Evolutionary conservation across 768 basidiomycete species (phyloP).

Genomic region (Kwoniella newhampshirensis): DNA sequence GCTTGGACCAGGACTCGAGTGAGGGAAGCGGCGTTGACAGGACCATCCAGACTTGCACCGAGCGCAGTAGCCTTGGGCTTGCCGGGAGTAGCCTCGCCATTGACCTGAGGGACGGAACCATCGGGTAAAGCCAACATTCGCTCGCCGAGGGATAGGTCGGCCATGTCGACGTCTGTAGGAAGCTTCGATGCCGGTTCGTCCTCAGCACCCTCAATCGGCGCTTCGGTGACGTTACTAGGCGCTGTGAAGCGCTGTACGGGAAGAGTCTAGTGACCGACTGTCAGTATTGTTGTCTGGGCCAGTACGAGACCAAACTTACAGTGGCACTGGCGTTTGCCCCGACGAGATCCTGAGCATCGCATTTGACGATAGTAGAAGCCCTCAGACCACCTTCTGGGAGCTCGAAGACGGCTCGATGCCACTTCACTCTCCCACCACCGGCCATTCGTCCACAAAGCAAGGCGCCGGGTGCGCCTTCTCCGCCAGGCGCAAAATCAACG

Average conservation of each 20-base stretch:
- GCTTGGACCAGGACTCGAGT: constrained; percentile 95
- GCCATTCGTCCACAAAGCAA: constrained; percentile 45
- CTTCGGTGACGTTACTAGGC: constrained; percentile 26
- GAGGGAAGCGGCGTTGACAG: constrained; percentile 73
- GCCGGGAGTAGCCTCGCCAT: constrained; percentile 51
- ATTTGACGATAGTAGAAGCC: constrained; percentile 32
- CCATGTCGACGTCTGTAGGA: constrained; percentile 69
- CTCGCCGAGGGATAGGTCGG: constrained; percentile 89
- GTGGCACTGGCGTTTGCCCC: constrained; percentile 17
- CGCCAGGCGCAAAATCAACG: constrained; percentile 26
- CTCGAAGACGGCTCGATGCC: constrained; percentile 38
- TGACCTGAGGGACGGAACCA: constrained; percentile 31
- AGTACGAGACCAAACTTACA: constrained; percentile 8
- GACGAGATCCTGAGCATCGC: constrained; percentile 44
- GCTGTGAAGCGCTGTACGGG: constrained; percentile 46
- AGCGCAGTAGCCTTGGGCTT: constrained; percentile 40
- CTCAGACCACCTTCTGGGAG: constrained; percentile 33
- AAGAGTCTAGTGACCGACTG: constrained; percentile 12
- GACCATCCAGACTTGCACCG: constrained; percentile 30
- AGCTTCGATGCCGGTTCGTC: constrained; percentile 36
- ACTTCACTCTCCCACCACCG: constrained; percentile 46
- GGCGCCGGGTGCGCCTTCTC: constrained; percentile 20
- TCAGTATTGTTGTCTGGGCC: neutral
- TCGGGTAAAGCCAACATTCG: constrained; percentile 74
- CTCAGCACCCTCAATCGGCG: constrained; percentile 31